phyloP scores from a whole-genome alignment of 305 asterid species.

The Fraxinus ornus region DNA sequence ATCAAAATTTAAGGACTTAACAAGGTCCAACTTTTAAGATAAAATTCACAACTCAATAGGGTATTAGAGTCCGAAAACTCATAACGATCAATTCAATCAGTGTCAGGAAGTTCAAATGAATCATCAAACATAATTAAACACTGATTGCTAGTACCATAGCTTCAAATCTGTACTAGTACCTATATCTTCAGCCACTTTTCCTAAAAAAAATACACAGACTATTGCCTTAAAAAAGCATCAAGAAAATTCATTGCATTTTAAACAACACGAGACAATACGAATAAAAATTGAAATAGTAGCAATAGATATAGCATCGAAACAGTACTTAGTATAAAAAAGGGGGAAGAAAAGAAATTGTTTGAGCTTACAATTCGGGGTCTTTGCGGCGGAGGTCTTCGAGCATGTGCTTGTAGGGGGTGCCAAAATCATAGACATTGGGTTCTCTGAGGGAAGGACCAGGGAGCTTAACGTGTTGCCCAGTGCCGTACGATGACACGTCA shows the following conservation, averaged over 20 bases:
- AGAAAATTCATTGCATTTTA: background rate
- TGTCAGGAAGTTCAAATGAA: background rate
- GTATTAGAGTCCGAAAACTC: background rate
- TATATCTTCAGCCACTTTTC: background rate
- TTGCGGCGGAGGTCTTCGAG: constrained; percentile 94
- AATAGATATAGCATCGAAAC: background rate
- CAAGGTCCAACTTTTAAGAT: background rate
- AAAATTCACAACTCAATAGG: background rate
- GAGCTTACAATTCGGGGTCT: constrained; percentile 70
- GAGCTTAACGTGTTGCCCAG: constrained; percentile 96
- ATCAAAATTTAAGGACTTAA: background rate
- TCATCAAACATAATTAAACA: background rate
- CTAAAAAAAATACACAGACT: background rate
- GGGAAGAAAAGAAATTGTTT: background rate
- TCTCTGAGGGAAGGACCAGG: constrained; percentile 97
- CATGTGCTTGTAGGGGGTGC: constrained; percentile 91
- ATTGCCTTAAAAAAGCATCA: background rate
- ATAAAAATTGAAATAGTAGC: background rate
- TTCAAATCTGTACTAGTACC: background rate
- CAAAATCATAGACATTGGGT: constrained; percentile 94
- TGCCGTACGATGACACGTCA: constrained; percentile 88
- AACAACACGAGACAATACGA: background rate
- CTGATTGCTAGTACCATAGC: background rate
- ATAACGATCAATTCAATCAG: background rate
- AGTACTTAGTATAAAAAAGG: background rate